These are phyloP conservation scores for Hyphodiscus hymeniophilus DNA, from an alignment of 495 filamentous ascomycete genomes.

Conservation along the genomic window DNA sequence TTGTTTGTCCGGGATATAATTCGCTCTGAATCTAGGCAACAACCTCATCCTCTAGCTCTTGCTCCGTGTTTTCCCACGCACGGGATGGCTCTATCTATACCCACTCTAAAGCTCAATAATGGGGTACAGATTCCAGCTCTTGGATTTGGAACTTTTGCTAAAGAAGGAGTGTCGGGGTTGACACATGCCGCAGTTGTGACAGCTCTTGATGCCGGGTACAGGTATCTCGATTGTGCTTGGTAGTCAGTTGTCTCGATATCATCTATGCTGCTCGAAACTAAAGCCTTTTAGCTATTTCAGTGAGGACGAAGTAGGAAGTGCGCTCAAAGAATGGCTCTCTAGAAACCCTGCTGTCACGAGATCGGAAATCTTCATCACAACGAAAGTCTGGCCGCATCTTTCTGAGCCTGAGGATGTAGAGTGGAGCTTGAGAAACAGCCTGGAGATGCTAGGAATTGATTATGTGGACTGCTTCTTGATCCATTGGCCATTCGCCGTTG, in stretches of 20 bases:
- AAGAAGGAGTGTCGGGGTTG: slow-evolving; percentile 48
- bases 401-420: slow-evolving; percentile 46
- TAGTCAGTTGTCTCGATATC: slow-evolving; percentile 27
- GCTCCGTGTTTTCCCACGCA: no score
- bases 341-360: slow-evolving; percentile 43
- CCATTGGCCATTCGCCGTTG: slow-evolving; percentile 39
- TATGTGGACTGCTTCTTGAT: slow-evolving; percentile 58
- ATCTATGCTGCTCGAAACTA: background rate
- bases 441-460: slow-evolving; percentile 50
- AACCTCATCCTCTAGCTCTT: no score
- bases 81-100: slow-evolving; percentile 1
- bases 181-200: slow-evolving; percentile 45
- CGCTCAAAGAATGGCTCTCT: slow-evolving; percentile 48
- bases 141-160: slow-evolving; percentile 59
- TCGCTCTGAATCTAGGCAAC: no score
- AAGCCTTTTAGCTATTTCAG: slow-evolving; percentile 47
- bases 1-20: no score
- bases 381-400: slow-evolving; percentile 60
- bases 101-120: slow-evolving; percentile 50
- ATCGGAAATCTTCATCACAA: slow-evolving; percentile 54
- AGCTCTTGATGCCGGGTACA: slow-evolving; percentile 52
- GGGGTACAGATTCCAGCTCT: slow-evolving; percentile 53
- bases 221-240: slow-evolving; percentile 64
- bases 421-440: slow-evolving; percentile 56
- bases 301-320: slow-evolving; percentile 65